Percentiles rank a stretch among this genome's conserved stretches.
phyloP scores from a whole-genome alignment of 805 yeast genomes.

The Soucietia sequanensis region DNA sequence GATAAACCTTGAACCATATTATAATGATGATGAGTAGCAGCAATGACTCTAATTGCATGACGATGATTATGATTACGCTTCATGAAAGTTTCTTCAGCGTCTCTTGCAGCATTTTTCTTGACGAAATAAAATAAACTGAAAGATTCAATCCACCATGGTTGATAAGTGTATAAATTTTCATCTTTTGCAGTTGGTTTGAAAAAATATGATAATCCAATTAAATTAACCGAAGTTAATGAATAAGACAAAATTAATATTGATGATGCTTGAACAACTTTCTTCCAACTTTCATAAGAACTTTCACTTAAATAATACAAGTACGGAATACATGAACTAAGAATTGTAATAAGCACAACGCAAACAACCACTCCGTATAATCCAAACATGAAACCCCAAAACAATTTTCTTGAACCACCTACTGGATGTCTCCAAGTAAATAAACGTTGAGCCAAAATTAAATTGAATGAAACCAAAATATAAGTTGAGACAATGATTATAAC shows the following conservation, averaged over 20 bases:
- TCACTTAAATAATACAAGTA: slow-evolving; percentile 13
- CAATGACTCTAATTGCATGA: slow-evolving; percentile 20
- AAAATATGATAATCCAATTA: slow-evolving; percentile 16
- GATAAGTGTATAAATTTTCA: slow-evolving; percentile 18
- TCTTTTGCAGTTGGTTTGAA: slow-evolving; percentile 21
- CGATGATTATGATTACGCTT: slow-evolving; percentile 18
- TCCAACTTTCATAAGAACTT: slow-evolving; percentile 8
- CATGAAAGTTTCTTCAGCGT: slow-evolving; percentile 19
- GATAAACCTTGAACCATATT: slow-evolving; percentile 26
- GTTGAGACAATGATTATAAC: slow-evolving; percentile 16
- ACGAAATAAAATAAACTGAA: slow-evolving; percentile 20
- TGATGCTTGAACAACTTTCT: slow-evolving; percentile 19
- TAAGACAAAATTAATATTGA: slow-evolving; percentile 13
- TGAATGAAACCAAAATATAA: slow-evolving; percentile 14
- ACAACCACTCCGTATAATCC: slow-evolving; percentile 13
- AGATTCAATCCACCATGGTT: slow-evolving; percentile 23
- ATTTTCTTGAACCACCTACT: slow-evolving; percentile 19
- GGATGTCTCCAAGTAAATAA: slow-evolving; percentile 26
- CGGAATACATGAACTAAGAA: slow-evolving; percentile 15
- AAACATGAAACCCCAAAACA: slow-evolving; percentile 19
- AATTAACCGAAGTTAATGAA: slow-evolving; percentile 12
- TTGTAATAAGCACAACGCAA: slow-evolving; percentile 13
- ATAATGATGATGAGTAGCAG: slow-evolving; percentile 21
- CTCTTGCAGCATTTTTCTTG: slow-evolving; percentile 15
- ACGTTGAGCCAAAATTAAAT: slow-evolving; percentile 21